Percentiles rank a stretch among this genome's conserved stretches.
phyloP scores from a whole-genome alignment of 2,329 filamentous ascomycete genomes.

The Magnaporthiopsis incrustans region DNA sequence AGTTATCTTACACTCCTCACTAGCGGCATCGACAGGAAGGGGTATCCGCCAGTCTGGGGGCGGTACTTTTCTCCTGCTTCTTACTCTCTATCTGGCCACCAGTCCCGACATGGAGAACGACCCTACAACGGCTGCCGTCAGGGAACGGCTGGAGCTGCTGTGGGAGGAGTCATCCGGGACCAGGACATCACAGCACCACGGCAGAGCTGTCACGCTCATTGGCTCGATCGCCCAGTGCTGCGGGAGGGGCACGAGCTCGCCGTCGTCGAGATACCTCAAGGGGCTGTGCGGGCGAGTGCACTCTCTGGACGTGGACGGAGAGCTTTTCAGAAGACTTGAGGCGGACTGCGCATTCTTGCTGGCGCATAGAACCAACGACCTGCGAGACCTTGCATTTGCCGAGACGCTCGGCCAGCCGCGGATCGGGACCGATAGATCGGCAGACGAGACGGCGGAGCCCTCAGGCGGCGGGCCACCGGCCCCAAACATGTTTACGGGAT shows the following conservation, averaged over 20 bases:
- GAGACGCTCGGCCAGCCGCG: conserved; percentile 29
- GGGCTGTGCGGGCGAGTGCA: conserved; percentile 33
- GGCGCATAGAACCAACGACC: conserved; percentile 43
- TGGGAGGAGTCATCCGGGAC: conserved; percentile 2
- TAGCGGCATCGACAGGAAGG: neutral
- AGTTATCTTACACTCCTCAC: conserved; percentile 15
- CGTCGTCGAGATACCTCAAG: conserved; percentile 29
- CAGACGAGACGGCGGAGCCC: neutral
- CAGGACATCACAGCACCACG: conserved; percentile 19
- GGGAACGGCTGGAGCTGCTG: neutral
- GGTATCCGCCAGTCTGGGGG: neutral
- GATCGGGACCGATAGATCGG: neutral
- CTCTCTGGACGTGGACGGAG: conserved; percentile 22
- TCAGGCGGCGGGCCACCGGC: neutral
- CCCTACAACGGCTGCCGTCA: neutral
- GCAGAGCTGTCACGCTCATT: conserved; percentile 29
- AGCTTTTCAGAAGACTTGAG: conserved; percentile 29
- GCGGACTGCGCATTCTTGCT: conserved; percentile 42
- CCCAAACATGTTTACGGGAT: conserved; percentile 16
- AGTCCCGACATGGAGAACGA: neutral
- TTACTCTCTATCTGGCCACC: conserved; percentile 1
- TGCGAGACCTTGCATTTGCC: conserved; percentile 45
- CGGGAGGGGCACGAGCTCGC: conserved; percentile 27
- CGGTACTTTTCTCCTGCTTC: conserved; percentile 1
- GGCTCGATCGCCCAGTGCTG: conserved; percentile 40